Conservation (phyloP, 192 early-diverging fungal species). For the Backusella psychrophila region DNA sequence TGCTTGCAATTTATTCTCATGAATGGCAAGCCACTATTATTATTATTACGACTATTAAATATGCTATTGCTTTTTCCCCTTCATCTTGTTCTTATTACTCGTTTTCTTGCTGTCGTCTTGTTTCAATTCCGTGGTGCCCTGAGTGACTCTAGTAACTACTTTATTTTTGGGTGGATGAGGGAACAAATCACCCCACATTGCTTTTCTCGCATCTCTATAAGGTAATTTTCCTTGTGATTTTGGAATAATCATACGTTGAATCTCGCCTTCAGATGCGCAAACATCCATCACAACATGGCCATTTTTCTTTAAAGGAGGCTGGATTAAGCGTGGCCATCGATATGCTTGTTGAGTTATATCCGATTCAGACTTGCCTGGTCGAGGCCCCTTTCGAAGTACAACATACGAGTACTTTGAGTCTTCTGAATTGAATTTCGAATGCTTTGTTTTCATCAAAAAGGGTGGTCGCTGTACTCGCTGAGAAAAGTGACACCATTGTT, state of each 20-base stretch:
- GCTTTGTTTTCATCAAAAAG: constrained; percentile 67
- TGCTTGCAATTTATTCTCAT: no score
- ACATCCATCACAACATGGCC: constrained; percentile 74
- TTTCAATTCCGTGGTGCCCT: constrained; percentile 1
- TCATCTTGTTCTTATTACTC: background rate
- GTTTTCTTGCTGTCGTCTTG: background rate
- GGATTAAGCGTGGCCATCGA: constrained; percentile 67
- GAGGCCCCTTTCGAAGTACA: constrained; percentile 64
- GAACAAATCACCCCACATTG: constrained; percentile 82
- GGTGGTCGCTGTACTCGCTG: constrained; percentile 68
- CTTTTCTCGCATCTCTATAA: constrained; percentile 75
- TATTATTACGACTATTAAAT: no score
- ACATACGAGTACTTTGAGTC: constrained; percentile 80
- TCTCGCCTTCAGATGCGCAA: constrained; percentile 50
- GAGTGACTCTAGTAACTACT: constrained; percentile 13
- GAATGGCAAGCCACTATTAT: no score
- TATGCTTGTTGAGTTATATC: constrained; percentile 43
- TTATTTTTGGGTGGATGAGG: constrained; percentile 67
- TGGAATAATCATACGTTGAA: constrained; percentile 70
- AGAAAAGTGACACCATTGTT: constrained; percentile 82
- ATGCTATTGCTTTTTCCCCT: no score
- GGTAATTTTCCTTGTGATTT: constrained; percentile 67
- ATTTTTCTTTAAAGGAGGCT: constrained; percentile 76
- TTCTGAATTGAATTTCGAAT: constrained; percentile 64
- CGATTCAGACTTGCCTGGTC: constrained; percentile 32